Percentiles rank a stretch among this genome's conserved stretches.
Conservation (phyloP, 768 basidiomycete species). For the Hirschioporus abietinus region DNA sequence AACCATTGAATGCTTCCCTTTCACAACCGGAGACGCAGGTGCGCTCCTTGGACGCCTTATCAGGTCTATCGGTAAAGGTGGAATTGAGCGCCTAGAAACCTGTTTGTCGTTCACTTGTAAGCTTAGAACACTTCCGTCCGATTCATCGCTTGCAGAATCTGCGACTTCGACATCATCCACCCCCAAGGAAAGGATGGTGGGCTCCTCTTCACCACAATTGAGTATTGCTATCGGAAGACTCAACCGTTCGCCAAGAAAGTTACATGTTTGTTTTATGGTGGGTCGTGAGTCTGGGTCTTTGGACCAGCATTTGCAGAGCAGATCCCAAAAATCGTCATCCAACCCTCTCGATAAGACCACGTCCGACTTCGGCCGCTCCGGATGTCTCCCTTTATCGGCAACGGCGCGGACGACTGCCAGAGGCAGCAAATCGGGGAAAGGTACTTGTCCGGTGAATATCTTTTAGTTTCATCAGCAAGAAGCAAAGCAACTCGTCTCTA, state of each 20-base stretch:
- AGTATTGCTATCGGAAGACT: not conserved
- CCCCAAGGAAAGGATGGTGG: too few species aligned
- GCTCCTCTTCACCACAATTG: not conserved
- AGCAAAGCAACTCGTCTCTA: constrained; percentile 6
- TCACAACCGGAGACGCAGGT: not conserved
- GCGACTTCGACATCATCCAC: not conserved
- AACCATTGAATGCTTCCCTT: not conserved
- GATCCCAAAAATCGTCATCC: constrained; percentile 38
- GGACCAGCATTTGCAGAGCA: constrained; percentile 41
- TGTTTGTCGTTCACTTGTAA: not conserved
- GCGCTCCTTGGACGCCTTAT: not conserved
- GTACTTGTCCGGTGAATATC: constrained; percentile 48
- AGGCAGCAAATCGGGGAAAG: constrained; percentile 43
- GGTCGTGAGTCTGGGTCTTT: constrained; percentile 32
- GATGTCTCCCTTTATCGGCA: constrained; percentile 33
- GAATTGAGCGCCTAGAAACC: not conserved
- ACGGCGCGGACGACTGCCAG: constrained; percentile 44
- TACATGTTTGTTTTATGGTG: constrained; percentile 26
- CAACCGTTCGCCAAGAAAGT: not conserved
- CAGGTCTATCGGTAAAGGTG: not conserved
- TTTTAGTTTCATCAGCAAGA: constrained; percentile 17
- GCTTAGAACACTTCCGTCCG: not conserved
- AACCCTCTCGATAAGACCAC: constrained; percentile 36
- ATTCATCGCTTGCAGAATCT: not conserved
- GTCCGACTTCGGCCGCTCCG: constrained; percentile 33